phyloP scores from a whole-genome alignment of 495 filamentous ascomycete genomes.

The Letharia lupina region DNA sequence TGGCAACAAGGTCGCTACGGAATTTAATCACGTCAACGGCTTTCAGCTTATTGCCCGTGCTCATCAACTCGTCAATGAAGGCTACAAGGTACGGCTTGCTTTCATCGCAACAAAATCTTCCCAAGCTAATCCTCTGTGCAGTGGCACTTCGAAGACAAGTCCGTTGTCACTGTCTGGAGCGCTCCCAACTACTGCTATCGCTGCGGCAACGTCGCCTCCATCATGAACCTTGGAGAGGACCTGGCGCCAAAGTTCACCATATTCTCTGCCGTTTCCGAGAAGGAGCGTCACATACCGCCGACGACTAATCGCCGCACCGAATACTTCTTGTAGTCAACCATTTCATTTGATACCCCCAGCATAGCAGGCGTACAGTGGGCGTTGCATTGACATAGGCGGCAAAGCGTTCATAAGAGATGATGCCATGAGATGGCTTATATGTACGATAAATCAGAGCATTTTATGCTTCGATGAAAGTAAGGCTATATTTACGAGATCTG shows the following conservation, averaged over 20 bases:
- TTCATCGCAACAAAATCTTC: neutral
- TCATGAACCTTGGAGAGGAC: slow-evolving; percentile 86
- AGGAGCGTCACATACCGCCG: slow-evolving; percentile 76
- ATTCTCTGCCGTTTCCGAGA: slow-evolving; percentile 88
- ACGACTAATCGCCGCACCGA: slow-evolving; percentile 76
- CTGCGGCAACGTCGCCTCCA: slow-evolving; percentile 92
- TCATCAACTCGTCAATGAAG: slow-evolving; percentile 95
- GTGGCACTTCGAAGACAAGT: slow-evolving; percentile 92
- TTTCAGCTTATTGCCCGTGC: slow-evolving; percentile 90
- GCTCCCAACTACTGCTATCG: slow-evolving; percentile 99
- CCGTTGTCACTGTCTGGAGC: slow-evolving; percentile 98
- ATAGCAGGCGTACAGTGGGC: slow-evolving; percentile 20
- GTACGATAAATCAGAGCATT: neutral
- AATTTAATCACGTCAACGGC: slow-evolving; percentile 98
- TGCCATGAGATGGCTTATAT: neutral
- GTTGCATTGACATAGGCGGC: slow-evolving; percentile 8
- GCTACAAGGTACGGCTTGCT: slow-evolving; percentile 64
- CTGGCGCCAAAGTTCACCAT: slow-evolving; percentile 85
- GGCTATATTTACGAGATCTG: neutral
- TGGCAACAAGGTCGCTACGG: slow-evolving; percentile 92
- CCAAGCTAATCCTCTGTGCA: slow-evolving; percentile 25
- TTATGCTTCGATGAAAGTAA: neutral
- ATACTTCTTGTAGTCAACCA: slow-evolving; percentile 69
- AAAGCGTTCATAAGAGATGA: neutral
- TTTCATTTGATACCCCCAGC: slow-evolving; percentile 22